Conservation (phyloP, 345 rosid species). For the Citrus unshiu region DNA sequence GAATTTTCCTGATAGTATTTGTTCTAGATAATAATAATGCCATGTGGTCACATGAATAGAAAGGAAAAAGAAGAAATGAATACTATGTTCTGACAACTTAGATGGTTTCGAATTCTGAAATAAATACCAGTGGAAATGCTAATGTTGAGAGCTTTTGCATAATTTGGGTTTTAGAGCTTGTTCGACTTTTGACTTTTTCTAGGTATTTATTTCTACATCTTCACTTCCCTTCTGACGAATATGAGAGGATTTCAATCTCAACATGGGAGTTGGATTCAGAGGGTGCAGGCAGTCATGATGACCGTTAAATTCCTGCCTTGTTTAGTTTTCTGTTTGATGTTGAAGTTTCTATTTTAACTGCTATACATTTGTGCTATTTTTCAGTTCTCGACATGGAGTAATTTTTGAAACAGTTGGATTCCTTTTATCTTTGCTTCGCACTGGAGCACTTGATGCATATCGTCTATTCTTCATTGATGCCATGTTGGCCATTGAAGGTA, state of each 20-base stretch:
- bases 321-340: neutral
- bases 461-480: conserved; percentile 72
- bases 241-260: neutral
- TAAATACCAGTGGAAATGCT: neutral
- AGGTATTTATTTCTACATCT: neutral
- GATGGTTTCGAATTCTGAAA: neutral
- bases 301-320: neutral
- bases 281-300: neutral
- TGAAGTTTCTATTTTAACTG: neutral
- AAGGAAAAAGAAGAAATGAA: neutral
- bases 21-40: neutral
- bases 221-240: neutral
- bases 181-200: neutral
- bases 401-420: conserved; percentile 83
- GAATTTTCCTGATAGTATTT: neutral
- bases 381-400: conserved; percentile 66
- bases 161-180: neutral
- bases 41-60: neutral
- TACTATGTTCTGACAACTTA: neutral
- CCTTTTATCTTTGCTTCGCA: conserved; percentile 77
- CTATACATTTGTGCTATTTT: neutral
- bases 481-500: conserved; percentile 74
- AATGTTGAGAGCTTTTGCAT: neutral
- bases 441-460: conserved; percentile 71
- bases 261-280: neutral